These are phyloP conservation scores for Stephania yunnanensis DNA, from an alignment of 164 flowering plant genomes.

Conservation along the genomic window DNA sequence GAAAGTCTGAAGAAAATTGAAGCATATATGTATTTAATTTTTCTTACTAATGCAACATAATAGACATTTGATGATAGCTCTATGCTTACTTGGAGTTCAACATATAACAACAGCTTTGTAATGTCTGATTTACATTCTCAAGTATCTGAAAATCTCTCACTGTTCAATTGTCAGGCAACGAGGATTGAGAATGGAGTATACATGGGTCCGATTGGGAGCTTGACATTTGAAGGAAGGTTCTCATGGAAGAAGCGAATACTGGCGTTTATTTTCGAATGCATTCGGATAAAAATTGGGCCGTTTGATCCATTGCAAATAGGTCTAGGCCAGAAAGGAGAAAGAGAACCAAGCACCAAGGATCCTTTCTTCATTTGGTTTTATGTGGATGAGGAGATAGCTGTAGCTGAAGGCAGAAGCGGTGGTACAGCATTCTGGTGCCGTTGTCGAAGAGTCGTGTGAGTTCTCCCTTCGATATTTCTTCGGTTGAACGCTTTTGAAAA, in stretches of 20 bases:
- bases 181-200: constrained; percentile 90
- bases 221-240: constrained; percentile 82
- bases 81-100: background rate
- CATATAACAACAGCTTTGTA: background rate
- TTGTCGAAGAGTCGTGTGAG: constrained; percentile 40
- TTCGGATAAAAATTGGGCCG: constrained; percentile 79
- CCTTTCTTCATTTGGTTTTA: constrained; percentile 96
- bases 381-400: constrained; percentile 86
- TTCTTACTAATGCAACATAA: too few species aligned
- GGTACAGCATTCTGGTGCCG: constrained; percentile 98
- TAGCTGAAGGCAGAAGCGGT: constrained; percentile 86
- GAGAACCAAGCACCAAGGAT: constrained; percentile 70
- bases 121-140: background rate
- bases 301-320: constrained; percentile 60
- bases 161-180: constrained; percentile 44
- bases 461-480: background rate
- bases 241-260: constrained; percentile 83
- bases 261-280: constrained; percentile 72
- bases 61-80: background rate
- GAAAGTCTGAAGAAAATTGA: background rate
- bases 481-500: background rate
- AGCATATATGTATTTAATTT: background rate
- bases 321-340: constrained; percentile 55
- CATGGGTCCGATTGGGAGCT: constrained; percentile 70
- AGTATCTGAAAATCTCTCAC: background rate